Evolutionary conservation across 345 rosid genomes (phyloP), one percentile per base, ranked within the genome.

Genomic region (Leavenworthia alabamica): DNA sequence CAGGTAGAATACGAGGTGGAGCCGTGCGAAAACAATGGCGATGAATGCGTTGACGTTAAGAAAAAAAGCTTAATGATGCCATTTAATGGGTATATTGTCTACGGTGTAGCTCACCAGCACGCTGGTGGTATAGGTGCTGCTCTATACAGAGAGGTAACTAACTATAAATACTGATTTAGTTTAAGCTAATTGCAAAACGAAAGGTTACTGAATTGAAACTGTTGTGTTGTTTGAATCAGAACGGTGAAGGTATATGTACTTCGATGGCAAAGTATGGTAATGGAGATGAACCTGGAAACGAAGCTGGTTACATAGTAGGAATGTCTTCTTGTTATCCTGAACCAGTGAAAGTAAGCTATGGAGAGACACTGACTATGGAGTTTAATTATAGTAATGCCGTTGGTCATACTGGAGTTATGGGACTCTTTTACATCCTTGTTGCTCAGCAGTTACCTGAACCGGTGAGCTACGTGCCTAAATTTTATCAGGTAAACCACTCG

Each of bases 221-320:
- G 3, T 15, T 27, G 63, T 62, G 47, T 55, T 45, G 51, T 23
- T 23, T 53, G 57, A 54, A 14, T 26, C 78, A 86, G 98, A 82
- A 77, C 42, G 96, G 93, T 45, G 73, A 75, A 22, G 72, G 58
- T 8, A 67, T 89, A 10, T 89, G 89, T 46, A 61, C 78, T 61
- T 92, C 98, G 12, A 19, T 60, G 8, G 78, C 97, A 0, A 68
- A 31, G 44, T 92, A 89, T 26, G 98, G 98, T 10, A 47, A 72
- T 13, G 96, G 96, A 56, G 70, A 49, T 12, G 93, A 86, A 74
- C 81, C 83, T 8, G 98, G 98, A 58, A 80, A 92, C 15, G 98
- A 92, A 72, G 79, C 81, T 53, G 98, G 96, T 50, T 89, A 89
- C 40, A 67, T 92, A 12, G 95, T 92, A 15, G 98, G 98, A 69